These are phyloP conservation scores for Circinella umbellata DNA, from an alignment of 371 early-diverging fungal species.

Conservation along the genomic window DNA sequence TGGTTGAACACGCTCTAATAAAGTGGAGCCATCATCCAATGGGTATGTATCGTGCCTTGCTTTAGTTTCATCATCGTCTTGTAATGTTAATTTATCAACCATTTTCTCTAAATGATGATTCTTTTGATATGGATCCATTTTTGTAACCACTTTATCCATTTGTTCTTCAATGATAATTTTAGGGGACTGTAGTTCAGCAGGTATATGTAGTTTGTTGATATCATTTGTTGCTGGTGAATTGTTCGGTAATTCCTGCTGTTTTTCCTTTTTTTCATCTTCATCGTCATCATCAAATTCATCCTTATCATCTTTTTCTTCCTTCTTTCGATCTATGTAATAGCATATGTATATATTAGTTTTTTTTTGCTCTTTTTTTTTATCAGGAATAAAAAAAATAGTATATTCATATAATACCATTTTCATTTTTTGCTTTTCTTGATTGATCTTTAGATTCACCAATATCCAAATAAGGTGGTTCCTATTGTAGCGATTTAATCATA, in stretches of 20 bases:
- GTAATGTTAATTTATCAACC: constrained; percentile 10
- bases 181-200: constrained; percentile 51
- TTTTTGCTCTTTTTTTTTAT: no score
- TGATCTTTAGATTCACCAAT: constrained; percentile 38
- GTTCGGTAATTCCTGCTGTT: neutral
- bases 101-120: constrained; percentile 11
- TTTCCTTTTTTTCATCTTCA: constrained; percentile 27
- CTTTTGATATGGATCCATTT: constrained; percentile 33
- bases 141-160: constrained; percentile 51
- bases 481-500: no score
- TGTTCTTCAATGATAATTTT: constrained; percentile 59
- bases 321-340: neutral
- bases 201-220: constrained; percentile 19
- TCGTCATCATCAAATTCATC: constrained; percentile 52
- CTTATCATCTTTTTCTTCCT: neutral
- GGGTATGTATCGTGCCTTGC: constrained; percentile 41
- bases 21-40: constrained; percentile 41
- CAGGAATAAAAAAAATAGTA: no score
- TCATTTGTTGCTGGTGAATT: neutral
- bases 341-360: no score
- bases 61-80: constrained; percentile 11
- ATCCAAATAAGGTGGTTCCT: constrained; percentile 54
- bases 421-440: neutral
- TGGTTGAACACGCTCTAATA: constrained; percentile 43
- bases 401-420: neutral